Evolutionary conservation across 768 basidiomycete genomes (phyloP).

Genomic region (Daedaleopsis sinensis): DNA sequence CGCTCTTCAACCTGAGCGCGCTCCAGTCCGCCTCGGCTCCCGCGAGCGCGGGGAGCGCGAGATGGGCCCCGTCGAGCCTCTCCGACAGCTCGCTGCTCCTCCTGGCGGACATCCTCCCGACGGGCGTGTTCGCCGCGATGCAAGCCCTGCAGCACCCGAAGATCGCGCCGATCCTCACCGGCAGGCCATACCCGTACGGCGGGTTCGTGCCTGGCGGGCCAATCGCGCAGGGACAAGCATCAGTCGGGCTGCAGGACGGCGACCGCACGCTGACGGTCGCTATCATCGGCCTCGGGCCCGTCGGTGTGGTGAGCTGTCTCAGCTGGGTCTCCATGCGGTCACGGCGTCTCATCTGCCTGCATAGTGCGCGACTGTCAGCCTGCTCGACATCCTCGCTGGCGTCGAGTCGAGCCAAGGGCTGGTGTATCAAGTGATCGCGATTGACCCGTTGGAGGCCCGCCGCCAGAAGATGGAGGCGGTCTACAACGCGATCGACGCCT

Average conservation of each 20-base stretch:
- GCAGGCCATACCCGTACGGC: constrained; percentile 56
- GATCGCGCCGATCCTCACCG: constrained; percentile 59
- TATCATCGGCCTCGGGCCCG: constrained; percentile 77
- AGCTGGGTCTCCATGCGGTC: constrained; percentile 1
- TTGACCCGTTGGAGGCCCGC: constrained; percentile 62
- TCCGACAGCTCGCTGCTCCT: constrained; percentile 71
- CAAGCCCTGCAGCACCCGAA: constrained; percentile 78
- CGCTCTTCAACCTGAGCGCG: constrained; percentile 62
- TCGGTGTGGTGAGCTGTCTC: constrained; percentile 57
- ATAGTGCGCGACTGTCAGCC: constrained; percentile 64
- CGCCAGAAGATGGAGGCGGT: constrained; percentile 63
- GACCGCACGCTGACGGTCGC: constrained; percentile 64
- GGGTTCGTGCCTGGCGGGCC: constrained; percentile 13
- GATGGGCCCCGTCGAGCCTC: constrained; percentile 25
- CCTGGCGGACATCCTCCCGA: constrained; percentile 79
- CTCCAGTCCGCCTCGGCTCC: not conserved
- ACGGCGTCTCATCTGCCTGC: not conserved
- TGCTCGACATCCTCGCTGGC: constrained; percentile 61
- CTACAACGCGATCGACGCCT: constrained; percentile 49
- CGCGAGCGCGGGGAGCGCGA: constrained; percentile 22
- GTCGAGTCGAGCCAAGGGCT: constrained; percentile 32
- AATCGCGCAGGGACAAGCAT: constrained; percentile 1
- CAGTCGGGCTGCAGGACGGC: constrained; percentile 39
- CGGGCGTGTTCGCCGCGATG: constrained; percentile 74
- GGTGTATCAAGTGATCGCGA: constrained; percentile 59